These are phyloP conservation scores for Neltuma alba DNA, from an alignment of 306 rosid genomes.

Conservation along the genomic window DNA sequence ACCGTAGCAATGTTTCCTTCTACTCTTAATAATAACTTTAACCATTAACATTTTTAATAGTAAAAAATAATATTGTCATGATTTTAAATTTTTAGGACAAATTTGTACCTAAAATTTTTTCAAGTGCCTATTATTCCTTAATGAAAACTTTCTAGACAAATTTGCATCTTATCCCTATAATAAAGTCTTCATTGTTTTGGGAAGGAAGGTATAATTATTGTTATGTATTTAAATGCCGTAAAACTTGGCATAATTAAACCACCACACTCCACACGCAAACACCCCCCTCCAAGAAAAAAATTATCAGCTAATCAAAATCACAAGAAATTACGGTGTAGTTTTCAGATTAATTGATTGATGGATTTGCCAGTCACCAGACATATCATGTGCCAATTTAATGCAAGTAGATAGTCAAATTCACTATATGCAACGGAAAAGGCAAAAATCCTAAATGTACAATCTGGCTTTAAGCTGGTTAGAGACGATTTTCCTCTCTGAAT, in stretches of 20 bases:
- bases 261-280: neutral
- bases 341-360: conserved; percentile 6
- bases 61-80: no score
- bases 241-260: conserved; percentile 29
- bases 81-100: no score
- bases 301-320: neutral
- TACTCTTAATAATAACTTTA: no score
- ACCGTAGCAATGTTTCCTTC: no score
- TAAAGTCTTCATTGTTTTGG: neutral
- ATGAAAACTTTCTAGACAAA: no score
- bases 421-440: neutral
- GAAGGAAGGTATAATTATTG: neutral
- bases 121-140: no score
- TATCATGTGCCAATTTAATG: conserved; percentile 45
- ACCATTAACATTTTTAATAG: no score
- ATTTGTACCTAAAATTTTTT: no score
- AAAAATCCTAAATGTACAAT: neutral
- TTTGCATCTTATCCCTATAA: no score
- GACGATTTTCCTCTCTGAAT: neutral
- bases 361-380: conserved; percentile 25
- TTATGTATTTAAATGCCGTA: conserved; percentile 28
- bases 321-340: neutral
- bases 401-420: conserved; percentile 29
- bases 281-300: no score
- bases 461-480: neutral